phyloP scores from a whole-genome alignment of 305 asterid genomes.

The Fraxinus velutina region DNA sequence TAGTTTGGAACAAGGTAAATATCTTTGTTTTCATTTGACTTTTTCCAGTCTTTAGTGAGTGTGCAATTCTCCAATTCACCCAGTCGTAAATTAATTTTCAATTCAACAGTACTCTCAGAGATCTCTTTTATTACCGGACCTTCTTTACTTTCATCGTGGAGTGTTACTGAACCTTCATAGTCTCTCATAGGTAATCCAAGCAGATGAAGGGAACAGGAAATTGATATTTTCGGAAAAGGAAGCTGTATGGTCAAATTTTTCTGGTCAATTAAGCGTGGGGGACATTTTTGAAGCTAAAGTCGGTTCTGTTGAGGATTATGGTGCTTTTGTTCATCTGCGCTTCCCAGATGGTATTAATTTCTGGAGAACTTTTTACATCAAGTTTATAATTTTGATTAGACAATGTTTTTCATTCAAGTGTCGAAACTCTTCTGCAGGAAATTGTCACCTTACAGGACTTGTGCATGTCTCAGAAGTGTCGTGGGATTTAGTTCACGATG shows the following conservation, averaged over 20 bases:
- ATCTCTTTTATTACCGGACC: not conserved
- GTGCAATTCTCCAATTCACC: not conserved
- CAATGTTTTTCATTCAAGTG: not conserved
- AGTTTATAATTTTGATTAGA: constrained; percentile 7
- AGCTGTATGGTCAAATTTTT: constrained; percentile 66
- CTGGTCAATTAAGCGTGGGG: constrained; percentile 61
- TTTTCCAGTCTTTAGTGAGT: not conserved
- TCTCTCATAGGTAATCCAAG: constrained; percentile 66
- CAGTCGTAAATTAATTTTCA: not conserved
- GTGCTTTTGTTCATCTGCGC: constrained; percentile 82
- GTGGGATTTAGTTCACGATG: constrained; percentile 94
- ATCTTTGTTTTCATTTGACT: not conserved
- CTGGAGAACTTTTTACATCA: constrained; percentile 12
- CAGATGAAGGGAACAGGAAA: constrained; percentile 61
- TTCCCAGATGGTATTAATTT: constrained; percentile 72
- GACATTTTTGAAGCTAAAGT: constrained; percentile 62
- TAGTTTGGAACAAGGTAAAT: not conserved
- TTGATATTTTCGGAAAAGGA: constrained; percentile 89
- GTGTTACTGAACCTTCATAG: constrained; percentile 5
- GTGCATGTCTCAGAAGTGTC: constrained; percentile 95
- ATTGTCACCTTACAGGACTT: constrained; percentile 72
- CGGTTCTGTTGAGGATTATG: constrained; percentile 88
- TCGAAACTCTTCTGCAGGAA: constrained; percentile 44
- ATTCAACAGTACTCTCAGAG: not conserved
- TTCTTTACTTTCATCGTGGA: not conserved